Base-by-base conservation (phyloP, 768 basidiomycete genomes). In the Termitomyces sp. region DNA sequence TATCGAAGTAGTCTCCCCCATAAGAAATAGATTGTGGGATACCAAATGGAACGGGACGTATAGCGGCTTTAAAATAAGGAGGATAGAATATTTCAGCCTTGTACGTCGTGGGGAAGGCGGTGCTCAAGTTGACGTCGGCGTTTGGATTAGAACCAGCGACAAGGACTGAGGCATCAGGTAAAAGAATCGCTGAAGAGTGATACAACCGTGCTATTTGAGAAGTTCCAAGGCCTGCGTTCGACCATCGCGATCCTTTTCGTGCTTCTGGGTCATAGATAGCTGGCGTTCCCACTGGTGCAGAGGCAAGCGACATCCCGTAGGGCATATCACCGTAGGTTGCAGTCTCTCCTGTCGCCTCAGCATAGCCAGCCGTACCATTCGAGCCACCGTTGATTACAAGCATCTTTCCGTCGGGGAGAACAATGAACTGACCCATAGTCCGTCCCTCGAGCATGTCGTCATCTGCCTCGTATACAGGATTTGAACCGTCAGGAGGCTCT, bases 71-170 rank as follows among this genome's bases (percentile, higher is more conserved):
- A 75, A 88, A 98, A 75, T 96, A 98, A n/a, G 85, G 79, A 0
- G 96, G 96, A 75, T 94, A 97, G 78, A 94, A 98, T 36, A 86
- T 80, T 68, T 95, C 94, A 1, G 88, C 86, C 36, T 82, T 74
- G 65, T 94, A 95, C 18, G 85, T 82, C 3, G 92, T 93, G 1
- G 88, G 87, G 77, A 77, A 93, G 42, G 77, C 43, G 10, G 81
- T 79, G n/a, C 73, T 70, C 39, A 74, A 53, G 63, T 88, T 86
- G 56, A 88, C 87, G 63, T 98, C 94, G 31, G 88, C 77, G 66
- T 94, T 95, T 1, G 94, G 94, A 74, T 98, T 97, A 39, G 91
- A 93, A 6, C 95, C 95, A 44, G 92, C 92, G 60, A 95, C 80
- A 54, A 96, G 71, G 41, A 98, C 85, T 4, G 89, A 90, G 0